Base-by-base conservation (phyloP, 2,329 filamentous ascomycete species). In the Verticillium nubilum region DNA sequence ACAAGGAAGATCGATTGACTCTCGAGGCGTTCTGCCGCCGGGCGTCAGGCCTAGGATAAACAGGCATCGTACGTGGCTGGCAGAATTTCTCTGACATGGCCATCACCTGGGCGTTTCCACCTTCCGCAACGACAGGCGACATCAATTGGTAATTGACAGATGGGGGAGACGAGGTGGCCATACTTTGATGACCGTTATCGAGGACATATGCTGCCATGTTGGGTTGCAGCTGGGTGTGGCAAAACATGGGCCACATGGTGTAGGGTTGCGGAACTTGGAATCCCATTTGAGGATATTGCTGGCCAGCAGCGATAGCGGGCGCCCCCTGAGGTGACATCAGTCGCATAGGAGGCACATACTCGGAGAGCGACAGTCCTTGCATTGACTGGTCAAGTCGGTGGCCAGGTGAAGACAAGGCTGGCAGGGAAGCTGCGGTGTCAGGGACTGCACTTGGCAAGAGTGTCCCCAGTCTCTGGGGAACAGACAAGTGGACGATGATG, bases 1-100 rank as follows among this genome's bases (percentile, higher is more conserved):
- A 78, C 59, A 78, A 77, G n/a, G 77, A 70, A 13, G 78, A 74
- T 64, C 81, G 68, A 54, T 72, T 72, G 42, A 82, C 71, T 25
- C 80, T 73, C 60, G 76, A 73, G 26, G 78, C 78, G 66, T 81
- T 77, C 61, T 84, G 78, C 56, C 82, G 79, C 12, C 80, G 80
- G 57, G 69, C 66, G 28, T 80, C 77, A 19, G 67, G 63, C 37
- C 75, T 73, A 3, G 66, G 64, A 58, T 71, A 73, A 0, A 67
- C 61, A 12, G 74, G 67, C 31, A 76, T 65, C 31, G 68, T 59
- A 58, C 76, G 74, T 3, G 76, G 76, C 7, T 74, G 76, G 28
- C 73, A 72, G 58, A 75, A 75, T n/a, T 74, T 74, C 26, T 72
- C 69, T 4, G 74, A 70, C 2, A 67, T 66, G n/a, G 26, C 9